These are phyloP conservation scores for Exophiala bonariae DNA, from an alignment of 2,329 filamentous ascomycete species.

Conservation along the genomic window DNA sequence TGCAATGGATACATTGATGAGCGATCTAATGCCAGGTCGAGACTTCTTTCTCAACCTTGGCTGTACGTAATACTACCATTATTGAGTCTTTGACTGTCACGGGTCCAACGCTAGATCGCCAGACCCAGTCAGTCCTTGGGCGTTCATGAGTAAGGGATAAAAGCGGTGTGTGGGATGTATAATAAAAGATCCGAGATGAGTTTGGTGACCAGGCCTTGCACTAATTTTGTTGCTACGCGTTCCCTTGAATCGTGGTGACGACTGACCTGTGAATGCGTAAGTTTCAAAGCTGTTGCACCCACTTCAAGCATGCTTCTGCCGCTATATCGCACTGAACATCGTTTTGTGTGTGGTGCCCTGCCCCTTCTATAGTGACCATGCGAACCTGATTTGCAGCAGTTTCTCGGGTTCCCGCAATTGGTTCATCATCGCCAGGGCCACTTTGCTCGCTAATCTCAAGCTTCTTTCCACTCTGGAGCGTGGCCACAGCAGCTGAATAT, in stretches of 20 bases:
- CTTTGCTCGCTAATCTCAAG: background rate
- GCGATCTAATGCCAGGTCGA: conserved; percentile 13
- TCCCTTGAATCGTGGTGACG: too few relatives aligned
- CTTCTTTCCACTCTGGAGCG: conserved; percentile 1
- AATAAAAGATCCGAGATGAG: conserved; percentile 8
- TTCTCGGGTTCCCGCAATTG: background rate
- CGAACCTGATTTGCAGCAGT: conserved; percentile 35
- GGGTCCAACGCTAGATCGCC: too few relatives aligned
- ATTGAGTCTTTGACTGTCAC: too few relatives aligned
- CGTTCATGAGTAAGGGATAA: conserved; percentile 13
- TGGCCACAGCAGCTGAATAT: conserved; percentile 5
- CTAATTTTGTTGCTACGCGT: too few relatives aligned
- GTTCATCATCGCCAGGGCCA: background rate
- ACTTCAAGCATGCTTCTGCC: conserved; percentile 42
- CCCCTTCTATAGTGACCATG: conserved; percentile 43
- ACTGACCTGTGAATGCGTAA: too few relatives aligned
- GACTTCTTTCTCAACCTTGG: conserved; percentile 12
- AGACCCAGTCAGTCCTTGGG: conserved; percentile 1
- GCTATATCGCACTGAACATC: conserved; percentile 51
- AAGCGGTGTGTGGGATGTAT: conserved; percentile 19
- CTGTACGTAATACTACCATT: conserved; percentile 15
- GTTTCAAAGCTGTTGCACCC: background rate
- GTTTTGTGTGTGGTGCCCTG: conserved; percentile 56
- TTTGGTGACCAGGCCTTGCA: too few relatives aligned
- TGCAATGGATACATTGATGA: conserved; percentile 15